Conservation (phyloP, 495 filamentous ascomycete genomes). For the Neurospora sp. region DNA sequence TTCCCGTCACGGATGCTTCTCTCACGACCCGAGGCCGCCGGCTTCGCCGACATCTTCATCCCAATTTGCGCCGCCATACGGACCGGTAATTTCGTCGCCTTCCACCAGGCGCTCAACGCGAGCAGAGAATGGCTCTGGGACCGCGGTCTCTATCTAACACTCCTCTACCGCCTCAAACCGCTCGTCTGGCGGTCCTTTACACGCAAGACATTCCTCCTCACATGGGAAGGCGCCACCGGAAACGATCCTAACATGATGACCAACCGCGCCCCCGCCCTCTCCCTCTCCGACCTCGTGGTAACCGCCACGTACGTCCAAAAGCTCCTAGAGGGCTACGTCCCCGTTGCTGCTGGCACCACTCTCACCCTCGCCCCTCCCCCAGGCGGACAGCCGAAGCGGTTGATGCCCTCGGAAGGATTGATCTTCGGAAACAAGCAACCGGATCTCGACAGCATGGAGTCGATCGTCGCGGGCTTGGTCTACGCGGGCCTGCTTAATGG, state of each 20-base stretch:
- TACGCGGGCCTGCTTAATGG: conserved; percentile 78
- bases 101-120: conserved; percentile 53
- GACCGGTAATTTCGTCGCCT: conserved; percentile 67
- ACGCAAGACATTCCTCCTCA: conserved; percentile 57
- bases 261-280: conserved; percentile 43
- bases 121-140: conserved; percentile 59
- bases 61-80: conserved; percentile 66
- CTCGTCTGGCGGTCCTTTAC: conserved; percentile 79
- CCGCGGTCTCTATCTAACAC: conserved; percentile 62
- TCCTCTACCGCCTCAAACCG: conserved; percentile 64
- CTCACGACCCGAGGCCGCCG: conserved; percentile 58
- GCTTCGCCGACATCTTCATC: conserved; percentile 59
- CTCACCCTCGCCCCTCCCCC: conserved; percentile 32
- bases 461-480: conserved; percentile 62
- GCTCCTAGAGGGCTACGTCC: conserved; percentile 40
- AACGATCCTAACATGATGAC: conserved; percentile 15
- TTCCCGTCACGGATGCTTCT: conserved; percentile 64
- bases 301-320: conserved; percentile 42
- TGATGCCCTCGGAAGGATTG: conserved; percentile 36
- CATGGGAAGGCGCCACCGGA: conserved; percentile 45
- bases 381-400: conserved; percentile 34
- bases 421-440: conserved; percentile 44
- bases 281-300: conserved; percentile 43
- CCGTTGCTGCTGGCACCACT: conserved; percentile 11
- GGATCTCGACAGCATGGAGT: conserved; percentile 62